These are phyloP conservation scores for Rhododendron mucronatum DNA, from an alignment of 148 eudicot genomes.

Conservation along the genomic window DNA sequence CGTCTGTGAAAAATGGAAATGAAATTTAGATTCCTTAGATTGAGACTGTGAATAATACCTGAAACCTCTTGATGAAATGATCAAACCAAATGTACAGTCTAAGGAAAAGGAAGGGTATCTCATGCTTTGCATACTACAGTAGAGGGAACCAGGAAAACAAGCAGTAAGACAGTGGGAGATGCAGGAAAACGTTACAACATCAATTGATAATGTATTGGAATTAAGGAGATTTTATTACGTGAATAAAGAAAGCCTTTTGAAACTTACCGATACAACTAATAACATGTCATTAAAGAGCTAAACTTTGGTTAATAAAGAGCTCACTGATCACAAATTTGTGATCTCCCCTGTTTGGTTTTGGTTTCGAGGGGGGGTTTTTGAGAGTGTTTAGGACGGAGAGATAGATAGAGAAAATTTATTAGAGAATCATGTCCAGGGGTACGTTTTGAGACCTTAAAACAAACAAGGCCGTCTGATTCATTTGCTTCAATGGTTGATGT, in stretches of 20 bases:
- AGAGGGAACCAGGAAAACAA: background rate
- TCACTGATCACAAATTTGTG: background rate
- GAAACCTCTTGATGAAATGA: background rate
- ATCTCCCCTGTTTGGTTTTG: too few relatives aligned
- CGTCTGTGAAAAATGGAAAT: background rate
- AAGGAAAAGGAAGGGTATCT: background rate
- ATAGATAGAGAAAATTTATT: too few relatives aligned
- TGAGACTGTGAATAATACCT: background rate
- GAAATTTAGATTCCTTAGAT: background rate
- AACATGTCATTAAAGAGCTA: background rate
- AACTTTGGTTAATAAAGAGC: background rate
- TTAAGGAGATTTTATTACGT: constrained; percentile 8
- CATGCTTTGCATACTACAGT: background rate
- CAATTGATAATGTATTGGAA: background rate
- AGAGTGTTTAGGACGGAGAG: too few relatives aligned
- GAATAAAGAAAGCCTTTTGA: background rate
- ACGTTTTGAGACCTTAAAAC: too few relatives aligned
- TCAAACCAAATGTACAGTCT: background rate
- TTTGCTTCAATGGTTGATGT: background rate
- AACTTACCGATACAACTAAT: background rate
- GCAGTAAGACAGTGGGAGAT: background rate
- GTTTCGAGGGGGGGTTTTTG: too few relatives aligned
- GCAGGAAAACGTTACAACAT: background rate
- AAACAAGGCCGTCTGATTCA: background rate
- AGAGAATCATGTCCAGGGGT: too few relatives aligned